phyloP scores from a whole-genome alignment of 176 grass and related monocot genomes.

The Guadua angustifolia region DNA sequence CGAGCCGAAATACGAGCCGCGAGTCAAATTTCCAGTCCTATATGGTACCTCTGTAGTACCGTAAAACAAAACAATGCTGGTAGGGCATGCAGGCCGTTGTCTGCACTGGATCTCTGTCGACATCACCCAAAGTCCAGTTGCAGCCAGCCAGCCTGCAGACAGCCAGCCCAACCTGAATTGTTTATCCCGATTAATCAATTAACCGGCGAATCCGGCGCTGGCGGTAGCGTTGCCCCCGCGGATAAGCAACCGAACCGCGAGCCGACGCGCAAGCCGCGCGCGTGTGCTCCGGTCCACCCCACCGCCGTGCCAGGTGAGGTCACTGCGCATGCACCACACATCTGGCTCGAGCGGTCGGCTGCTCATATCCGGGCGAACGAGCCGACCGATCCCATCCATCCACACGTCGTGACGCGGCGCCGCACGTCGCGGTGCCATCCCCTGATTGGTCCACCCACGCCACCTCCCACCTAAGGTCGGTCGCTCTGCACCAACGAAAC shows the following conservation, averaged over 20 bases:
- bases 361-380: background rate
- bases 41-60: too few relatives aligned
- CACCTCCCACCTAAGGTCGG: background rate
- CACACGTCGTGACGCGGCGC: conserved; percentile 45
- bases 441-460: conserved; percentile 2
- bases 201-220: background rate
- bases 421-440: conserved; percentile 25
- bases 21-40: too few relatives aligned
- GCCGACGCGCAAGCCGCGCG: conserved; percentile 32
- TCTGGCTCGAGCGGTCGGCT: background rate
- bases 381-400: background rate
- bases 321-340: conserved; percentile 13
- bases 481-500: background rate
- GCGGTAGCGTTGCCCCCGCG: conserved; percentile 23
- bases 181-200: background rate
- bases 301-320: background rate
- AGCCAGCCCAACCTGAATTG: background rate
- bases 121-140: background rate
- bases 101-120: too few relatives aligned
- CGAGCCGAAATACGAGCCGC: too few relatives aligned
- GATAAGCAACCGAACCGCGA: conserved; percentile 34
- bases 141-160: too few relatives aligned
- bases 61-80: too few relatives aligned
- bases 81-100: too few relatives aligned
- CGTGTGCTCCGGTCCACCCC: too few relatives aligned